Percentiles rank a stretch among this genome's conserved stretches.
Conservation (phyloP, 1,284 basidiomycete species). For the Apiotrichum porosum region DNA sequence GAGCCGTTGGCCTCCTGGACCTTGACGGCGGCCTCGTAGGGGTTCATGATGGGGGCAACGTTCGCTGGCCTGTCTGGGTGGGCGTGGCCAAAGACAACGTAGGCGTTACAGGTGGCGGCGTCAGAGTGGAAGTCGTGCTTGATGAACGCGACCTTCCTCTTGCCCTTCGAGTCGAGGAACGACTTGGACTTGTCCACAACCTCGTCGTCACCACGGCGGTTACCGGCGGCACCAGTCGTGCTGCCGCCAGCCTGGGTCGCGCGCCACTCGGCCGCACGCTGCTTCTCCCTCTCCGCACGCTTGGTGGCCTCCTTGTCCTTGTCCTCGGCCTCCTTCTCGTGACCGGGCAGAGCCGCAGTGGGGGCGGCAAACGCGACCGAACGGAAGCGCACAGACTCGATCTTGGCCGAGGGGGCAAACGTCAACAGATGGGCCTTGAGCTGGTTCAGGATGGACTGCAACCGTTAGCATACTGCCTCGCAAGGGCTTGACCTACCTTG, state of each 20-base stretch:
- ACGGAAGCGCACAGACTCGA: slow-evolving; percentile 86
- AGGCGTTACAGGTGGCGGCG: slow-evolving; percentile 70
- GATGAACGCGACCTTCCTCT: slow-evolving; percentile 92
- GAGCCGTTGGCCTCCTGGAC: slow-evolving; percentile 67
- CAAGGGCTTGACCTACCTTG: slow-evolving; percentile 55
- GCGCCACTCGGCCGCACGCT: slow-evolving; percentile 60
- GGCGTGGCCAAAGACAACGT: slow-evolving; percentile 77
- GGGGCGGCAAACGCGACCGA: slow-evolving; percentile 80
- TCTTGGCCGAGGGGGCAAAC: slow-evolving; percentile 62
- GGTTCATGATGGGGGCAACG: slow-evolving; percentile 63
- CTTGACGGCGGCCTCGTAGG: slow-evolving; percentile 64
- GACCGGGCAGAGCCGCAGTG: slow-evolving; percentile 52
- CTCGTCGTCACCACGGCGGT: slow-evolving; percentile 45
- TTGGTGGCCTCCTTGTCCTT: slow-evolving; percentile 31
- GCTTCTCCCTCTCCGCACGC: slow-evolving; percentile 46
- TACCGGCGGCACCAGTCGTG: slow-evolving; percentile 50
- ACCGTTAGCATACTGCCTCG: background rate
- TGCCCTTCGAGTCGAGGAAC: slow-evolving; percentile 75
- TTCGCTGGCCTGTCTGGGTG: slow-evolving; percentile 53
- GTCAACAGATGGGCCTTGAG: slow-evolving; percentile 60
- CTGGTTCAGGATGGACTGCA: slow-evolving; percentile 3
- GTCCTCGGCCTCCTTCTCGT: slow-evolving; percentile 31
- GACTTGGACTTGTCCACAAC: slow-evolving; percentile 41
- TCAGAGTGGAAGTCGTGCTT: slow-evolving; percentile 73
- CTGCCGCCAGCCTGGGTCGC: slow-evolving; percentile 45